Evolutionary conservation across 1,284 basidiomycete species (phyloP), one percentile per base, ranked within the genome.

Genomic region (Papiliotrema terrestris): DNA sequence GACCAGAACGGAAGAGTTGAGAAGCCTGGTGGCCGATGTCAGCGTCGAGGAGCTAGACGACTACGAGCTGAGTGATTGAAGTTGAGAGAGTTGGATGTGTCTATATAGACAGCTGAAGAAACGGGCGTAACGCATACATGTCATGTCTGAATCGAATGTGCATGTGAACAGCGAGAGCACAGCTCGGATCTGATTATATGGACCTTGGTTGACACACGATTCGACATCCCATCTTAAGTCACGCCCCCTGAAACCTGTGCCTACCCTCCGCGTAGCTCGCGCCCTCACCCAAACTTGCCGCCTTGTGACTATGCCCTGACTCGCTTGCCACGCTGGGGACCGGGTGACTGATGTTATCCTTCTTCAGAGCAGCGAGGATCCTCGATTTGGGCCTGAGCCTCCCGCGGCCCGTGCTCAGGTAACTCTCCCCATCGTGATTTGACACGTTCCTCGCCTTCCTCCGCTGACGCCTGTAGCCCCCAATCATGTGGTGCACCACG

Each of bases 321-420:
- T 41, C 17, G 17, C 58, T 58, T 44, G 57, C 51, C 17, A 59
- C 61, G 25, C 39, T 55, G 8, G 53, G 48, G 3, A 58, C 44
- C 5, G 62, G 62, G 5, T 49, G 32, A 44, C 51, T 56, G 47
- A 65, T 67, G 29, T 63, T 57, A 35, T 51, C 59, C n/a, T 58
- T 52, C 36, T 39, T 55, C 20, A 65, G 48, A 17, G 61, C 62
- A 17, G 63, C 57, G 43, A 67, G 19, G 13, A 67, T 25, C 38
- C 51, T 51, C 2, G 61, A 63, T 2, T 55, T 53, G 9, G 54
- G 56, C 35, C 58, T 39, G 11, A 36, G n/a, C 13, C 50, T 45
- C 15, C n/a, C 41, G 3, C 20, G 46, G 29, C 48, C 47, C 4
- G 25, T 25, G 1, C 46, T 41, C 23, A 54, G n/a, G 46, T 49